Conservation (phyloP, 495 filamentous ascomycete genomes). For the Trichoderma erinaceum region DNA sequence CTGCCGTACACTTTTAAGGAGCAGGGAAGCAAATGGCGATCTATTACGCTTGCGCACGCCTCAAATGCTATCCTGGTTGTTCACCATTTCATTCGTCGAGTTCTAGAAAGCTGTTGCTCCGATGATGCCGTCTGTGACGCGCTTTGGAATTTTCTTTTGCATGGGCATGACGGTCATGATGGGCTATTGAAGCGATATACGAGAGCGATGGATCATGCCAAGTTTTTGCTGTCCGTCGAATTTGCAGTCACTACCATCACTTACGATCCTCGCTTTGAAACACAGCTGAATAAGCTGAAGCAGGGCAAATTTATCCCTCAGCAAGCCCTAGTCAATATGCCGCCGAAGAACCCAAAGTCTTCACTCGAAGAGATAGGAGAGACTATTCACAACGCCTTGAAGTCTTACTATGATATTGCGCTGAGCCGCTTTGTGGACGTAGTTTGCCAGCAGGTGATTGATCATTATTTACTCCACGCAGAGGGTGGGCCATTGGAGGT, state of each 20-base stretch:
- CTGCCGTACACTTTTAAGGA: conserved; percentile 8
- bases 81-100: not conserved
- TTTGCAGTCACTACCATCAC: conserved; percentile 18
- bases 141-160: conserved; percentile 12
- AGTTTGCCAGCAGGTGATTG: conserved; percentile 36
- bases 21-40: conserved; percentile 7
- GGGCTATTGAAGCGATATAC: conserved; percentile 20
- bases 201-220: conserved; percentile 20
- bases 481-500: conserved; percentile 25
- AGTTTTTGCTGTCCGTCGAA: conserved; percentile 22
- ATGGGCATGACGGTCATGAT: conserved; percentile 8
- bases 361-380: conserved; percentile 43
- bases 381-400: conserved; percentile 52
- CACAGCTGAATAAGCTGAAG: not conserved
- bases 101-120: not conserved
- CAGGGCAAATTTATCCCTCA: not conserved
- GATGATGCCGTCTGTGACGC: not conserved
- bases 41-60: conserved; percentile 3
- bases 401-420: conserved; percentile 56
- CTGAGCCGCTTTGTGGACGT: conserved; percentile 51
- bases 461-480: conserved; percentile 30
- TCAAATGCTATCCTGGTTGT: conserved; percentile 10
- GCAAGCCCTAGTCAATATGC: too few species aligned
- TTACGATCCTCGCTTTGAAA: conserved; percentile 18
- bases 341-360: conserved; percentile 24